Percentiles rank a stretch among this genome's conserved stretches.
These are phyloP conservation scores for Aspergillus baeticus DNA, from an alignment of 495 filamentous ascomycete genomes.

Conservation along the genomic window DNA sequence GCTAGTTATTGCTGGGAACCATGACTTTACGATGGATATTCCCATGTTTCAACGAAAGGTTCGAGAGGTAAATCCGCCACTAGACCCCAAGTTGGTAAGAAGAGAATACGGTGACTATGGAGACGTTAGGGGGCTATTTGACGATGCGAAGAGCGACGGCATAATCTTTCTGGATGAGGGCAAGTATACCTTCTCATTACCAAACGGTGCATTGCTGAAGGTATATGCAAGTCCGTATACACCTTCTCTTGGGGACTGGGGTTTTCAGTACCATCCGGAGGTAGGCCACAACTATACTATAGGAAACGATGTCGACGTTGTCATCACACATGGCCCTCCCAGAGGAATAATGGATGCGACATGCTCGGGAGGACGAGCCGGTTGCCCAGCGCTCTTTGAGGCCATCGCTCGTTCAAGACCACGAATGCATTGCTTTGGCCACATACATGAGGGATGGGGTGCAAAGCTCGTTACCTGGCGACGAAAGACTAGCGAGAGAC, in stretches of 20 bases:
- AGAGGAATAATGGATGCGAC: constrained; percentile 51
- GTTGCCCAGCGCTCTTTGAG: constrained; percentile 56
- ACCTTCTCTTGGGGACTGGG: constrained; percentile 53
- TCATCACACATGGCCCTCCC: constrained; percentile 71
- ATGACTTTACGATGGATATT: constrained; percentile 64
- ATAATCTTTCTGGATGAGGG: constrained; percentile 65
- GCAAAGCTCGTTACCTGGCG: constrained; percentile 59
- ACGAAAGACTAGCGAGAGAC: constrained; percentile 24
- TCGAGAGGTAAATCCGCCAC: constrained; percentile 15
- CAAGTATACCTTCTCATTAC: constrained; percentile 48
- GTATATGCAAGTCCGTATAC: constrained; percentile 69
- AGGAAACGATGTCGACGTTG: constrained; percentile 48
- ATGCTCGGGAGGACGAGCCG: constrained; percentile 34
- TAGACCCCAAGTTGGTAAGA: constrained; percentile 27
- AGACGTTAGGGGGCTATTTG: constrained; percentile 26
- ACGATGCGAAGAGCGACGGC: constrained; percentile 34
- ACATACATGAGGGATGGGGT: constrained; percentile 71
- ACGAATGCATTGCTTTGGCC: constrained; percentile 67
- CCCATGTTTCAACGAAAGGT: constrained; percentile 33
- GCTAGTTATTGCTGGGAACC: constrained; percentile 73
- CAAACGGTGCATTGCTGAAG: constrained; percentile 55
- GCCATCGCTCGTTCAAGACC: constrained; percentile 55
- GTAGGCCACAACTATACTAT: constrained; percentile 50
- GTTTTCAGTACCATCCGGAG: constrained; percentile 55
- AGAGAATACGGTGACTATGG: constrained; percentile 31